Percentiles rank a stretch among this genome's conserved stretches.
Evolutionary conservation across 257 asterid species (phyloP).

Genomic region (Galeopsis tetrahit): DNA sequence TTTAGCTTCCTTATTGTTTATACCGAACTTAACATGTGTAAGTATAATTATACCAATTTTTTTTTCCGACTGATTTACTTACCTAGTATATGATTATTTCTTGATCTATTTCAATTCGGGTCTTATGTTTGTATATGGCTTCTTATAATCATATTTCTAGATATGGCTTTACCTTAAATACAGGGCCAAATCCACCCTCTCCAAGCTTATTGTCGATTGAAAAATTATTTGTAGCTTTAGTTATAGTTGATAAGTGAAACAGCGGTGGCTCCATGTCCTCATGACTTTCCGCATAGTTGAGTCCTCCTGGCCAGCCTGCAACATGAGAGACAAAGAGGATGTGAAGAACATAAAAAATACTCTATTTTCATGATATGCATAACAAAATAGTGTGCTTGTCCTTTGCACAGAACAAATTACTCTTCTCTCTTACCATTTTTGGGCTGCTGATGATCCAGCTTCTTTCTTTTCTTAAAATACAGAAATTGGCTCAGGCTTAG

Average conservation of each 20-base stretch:
- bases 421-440: constrained; percentile 13
- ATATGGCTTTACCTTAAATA: constrained; percentile 32
- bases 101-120: neutral
- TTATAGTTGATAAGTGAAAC: constrained; percentile 18
- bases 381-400: neutral
- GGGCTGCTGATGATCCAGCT: neutral
- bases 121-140: neutral
- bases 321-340: too few species aligned
- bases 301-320: constrained; percentile 2
- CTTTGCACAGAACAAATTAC: neutral
- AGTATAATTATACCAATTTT: too few species aligned
- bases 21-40: neutral
- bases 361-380: neutral
- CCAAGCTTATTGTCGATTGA: constrained; percentile 33
- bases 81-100: too few species aligned
- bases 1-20: neutral
- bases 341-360: neutral
- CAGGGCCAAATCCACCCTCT: constrained; percentile 43
- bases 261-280: constrained; percentile 32
- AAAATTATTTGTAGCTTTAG: constrained; percentile 36
- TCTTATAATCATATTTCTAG: neutral
- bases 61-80: too few species aligned
- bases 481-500: constrained; percentile 18
- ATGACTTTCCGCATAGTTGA: constrained; percentile 5
- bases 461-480: constrained; percentile 22